Base-by-base conservation (phyloP, 1,139 yeast genomes). In the Saccharomyces hybrid region DNA sequence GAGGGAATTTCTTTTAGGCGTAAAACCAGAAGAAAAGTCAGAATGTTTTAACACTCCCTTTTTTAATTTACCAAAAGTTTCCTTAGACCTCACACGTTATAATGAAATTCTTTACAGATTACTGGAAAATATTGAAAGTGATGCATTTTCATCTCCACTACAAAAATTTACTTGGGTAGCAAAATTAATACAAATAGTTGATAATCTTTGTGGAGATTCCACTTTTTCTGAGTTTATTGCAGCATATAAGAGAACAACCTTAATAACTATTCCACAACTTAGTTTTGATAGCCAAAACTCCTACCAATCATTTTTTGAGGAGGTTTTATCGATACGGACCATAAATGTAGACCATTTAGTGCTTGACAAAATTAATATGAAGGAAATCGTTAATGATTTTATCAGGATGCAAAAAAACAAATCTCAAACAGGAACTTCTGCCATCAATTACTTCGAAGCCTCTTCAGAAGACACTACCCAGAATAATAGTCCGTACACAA, bases 111-210 rank as follows among this genome's bases (percentile, higher is more conserved):
- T 52, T 8, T 54, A 28, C 27, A 46, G 46, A 46, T 13, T 50
- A 8, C 6, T 52, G 23, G 54, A 52, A n/a, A 42, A 47, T 11
- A 14, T 51, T 13, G 57, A 52, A 28, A 19, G 26, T 32, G 27
- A 32, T 2, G 11, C 14, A 11, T 25, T n/a, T n/a, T 6, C 14
- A 5, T 38, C 42, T 1, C 25, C 42, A 14, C 5, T 29, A 48
- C 16, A 31, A 31, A 14, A 25, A n/a, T 14, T 49, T 14, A 29
- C 11, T 13, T 49, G 51, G 51, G 19, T 29, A 13, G 28, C 31
- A 14, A 32, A 25, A 25, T 19, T 38, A n/a, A 19, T 49, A 16
- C 25, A 38, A 23, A 49, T 49, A 6, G 23, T 38, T 13, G 19
- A 27, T n/a, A 38, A 49, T 38, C 47, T 49, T 14, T 34, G 27